Percentiles rank a stretch among this genome's conserved stretches.
phyloP scores from a whole-genome alignment of 495 filamentous ascomycete species.

The Neurospora discreta region DNA sequence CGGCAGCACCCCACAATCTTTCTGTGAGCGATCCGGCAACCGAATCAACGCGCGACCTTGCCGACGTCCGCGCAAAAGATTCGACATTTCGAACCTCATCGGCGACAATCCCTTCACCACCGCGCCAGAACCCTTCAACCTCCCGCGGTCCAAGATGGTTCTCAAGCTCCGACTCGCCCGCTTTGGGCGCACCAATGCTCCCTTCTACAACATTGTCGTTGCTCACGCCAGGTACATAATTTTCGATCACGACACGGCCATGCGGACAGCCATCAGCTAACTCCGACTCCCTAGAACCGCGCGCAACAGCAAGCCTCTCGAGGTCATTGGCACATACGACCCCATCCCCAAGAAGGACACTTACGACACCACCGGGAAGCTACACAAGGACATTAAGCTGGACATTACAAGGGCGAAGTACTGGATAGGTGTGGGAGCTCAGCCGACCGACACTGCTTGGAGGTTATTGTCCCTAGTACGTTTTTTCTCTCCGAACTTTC shows the following conservation, averaged over 20 bases:
- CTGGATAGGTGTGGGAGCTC: constrained; percentile 94
- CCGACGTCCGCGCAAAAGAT: background rate
- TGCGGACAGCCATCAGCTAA: constrained; percentile 1
- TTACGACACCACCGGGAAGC: constrained; percentile 51
- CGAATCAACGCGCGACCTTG: background rate
- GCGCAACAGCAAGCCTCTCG: constrained; percentile 73
- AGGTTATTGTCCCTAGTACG: constrained; percentile 75
- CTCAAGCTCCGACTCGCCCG: constrained; percentile 86
- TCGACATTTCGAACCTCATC: background rate
- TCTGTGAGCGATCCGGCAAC: background rate
- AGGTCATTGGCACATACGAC: constrained; percentile 93
- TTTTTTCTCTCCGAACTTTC: background rate
- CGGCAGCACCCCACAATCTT: background rate
- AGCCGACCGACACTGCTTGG: constrained; percentile 84
- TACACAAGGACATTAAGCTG: constrained; percentile 81
- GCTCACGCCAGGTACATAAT: constrained; percentile 74
- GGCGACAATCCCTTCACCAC: background rate
- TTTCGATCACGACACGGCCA: background rate
- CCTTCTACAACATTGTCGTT: constrained; percentile 96
- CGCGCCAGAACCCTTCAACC: background rate
- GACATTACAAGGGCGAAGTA: constrained; percentile 76
- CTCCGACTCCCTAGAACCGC: constrained; percentile 46
- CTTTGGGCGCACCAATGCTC: constrained; percentile 75
- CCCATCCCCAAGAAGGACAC: constrained; percentile 67
- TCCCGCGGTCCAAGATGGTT: constrained; percentile 53